Evolutionary conservation across 2,329 filamentous ascomycete genomes (phyloP).

Genomic region (Fusarium nurragi): DNA sequence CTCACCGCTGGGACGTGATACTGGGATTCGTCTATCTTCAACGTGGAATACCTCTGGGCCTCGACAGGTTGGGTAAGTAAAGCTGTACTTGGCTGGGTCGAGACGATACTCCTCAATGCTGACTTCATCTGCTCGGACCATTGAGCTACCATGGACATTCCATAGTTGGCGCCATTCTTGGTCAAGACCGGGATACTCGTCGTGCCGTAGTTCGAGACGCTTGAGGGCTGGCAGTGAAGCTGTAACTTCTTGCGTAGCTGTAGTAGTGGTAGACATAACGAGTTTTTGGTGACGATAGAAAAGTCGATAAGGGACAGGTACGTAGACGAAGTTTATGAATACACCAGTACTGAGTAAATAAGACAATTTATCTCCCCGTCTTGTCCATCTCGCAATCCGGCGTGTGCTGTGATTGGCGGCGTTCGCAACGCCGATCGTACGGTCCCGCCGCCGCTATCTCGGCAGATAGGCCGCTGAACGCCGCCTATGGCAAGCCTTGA

Average conservation of each 20-base stretch:
- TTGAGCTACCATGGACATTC: background rate
- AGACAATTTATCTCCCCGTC: background rate
- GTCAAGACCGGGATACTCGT: background rate
- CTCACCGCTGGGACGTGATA: background rate
- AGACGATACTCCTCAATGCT: background rate
- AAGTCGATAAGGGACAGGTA: background rate
- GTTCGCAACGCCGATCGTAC: slow-evolving; percentile 1
- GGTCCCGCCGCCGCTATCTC: background rate
- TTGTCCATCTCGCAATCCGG: background rate
- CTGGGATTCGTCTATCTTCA: background rate
- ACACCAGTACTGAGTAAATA: background rate
- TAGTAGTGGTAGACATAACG: background rate
- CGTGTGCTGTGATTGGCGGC: background rate
- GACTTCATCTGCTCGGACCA: slow-evolving; percentile 2
- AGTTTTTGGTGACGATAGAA: background rate
- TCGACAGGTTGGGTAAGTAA: background rate
- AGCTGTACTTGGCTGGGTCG: background rate
- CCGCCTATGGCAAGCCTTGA: background rate
- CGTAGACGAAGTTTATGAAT: background rate
- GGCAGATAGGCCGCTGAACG: slow-evolving; percentile 2
- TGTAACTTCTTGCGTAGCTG: background rate
- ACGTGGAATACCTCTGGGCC: background rate
- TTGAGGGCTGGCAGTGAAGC: background rate
- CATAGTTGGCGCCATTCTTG: background rate
- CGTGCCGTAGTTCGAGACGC: background rate